These are phyloP conservation scores for Arthonia radiata DNA, from an alignment of 495 filamentous ascomycete genomes.

Conservation along the genomic window DNA sequence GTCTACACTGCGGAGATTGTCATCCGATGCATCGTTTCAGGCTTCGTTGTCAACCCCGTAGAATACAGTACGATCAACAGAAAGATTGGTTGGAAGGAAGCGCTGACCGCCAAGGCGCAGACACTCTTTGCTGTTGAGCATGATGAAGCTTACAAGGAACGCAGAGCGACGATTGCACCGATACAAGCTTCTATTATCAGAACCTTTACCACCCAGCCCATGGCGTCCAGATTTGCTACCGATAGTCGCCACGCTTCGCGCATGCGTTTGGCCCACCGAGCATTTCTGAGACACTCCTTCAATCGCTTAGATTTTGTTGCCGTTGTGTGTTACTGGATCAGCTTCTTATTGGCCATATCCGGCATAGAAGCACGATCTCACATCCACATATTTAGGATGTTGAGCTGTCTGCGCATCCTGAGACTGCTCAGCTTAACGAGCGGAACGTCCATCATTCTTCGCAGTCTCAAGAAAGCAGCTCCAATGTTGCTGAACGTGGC, in stretches of 20 bases:
- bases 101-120: conserved; percentile 47
- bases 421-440: conserved; percentile 72
- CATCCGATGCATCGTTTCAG: conserved; percentile 70
- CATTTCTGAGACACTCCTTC: conserved; percentile 84
- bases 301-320: conserved; percentile 91
- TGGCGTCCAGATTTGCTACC: conserved; percentile 23
- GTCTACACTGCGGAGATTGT: conserved; percentile 76
- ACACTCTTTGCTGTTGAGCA: conserved; percentile 50
- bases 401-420: conserved; percentile 79
- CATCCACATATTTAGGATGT: conserved; percentile 82
- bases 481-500: conserved; percentile 86
- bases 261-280: conserved; percentile 61
- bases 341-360: conserved; percentile 43
- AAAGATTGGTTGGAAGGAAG: conserved; percentile 42
- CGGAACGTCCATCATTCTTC: conserved; percentile 78
- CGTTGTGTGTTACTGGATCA: conserved; percentile 87
- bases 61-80: conserved; percentile 66
- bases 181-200: conserved; percentile 49
- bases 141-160: conserved; percentile 14
- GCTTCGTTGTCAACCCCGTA: conserved; percentile 62
- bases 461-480: conserved; percentile 85
- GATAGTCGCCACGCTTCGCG: conserved; percentile 62
- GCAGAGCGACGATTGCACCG: conserved; percentile 12
- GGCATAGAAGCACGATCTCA: conserved; percentile 41
- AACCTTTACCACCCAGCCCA: conserved; percentile 58